These are phyloP conservation scores for Domatiomyces globalis DNA, from an alignment of 2,329 filamentous ascomycete genomes.

Conservation along the genomic window DNA sequence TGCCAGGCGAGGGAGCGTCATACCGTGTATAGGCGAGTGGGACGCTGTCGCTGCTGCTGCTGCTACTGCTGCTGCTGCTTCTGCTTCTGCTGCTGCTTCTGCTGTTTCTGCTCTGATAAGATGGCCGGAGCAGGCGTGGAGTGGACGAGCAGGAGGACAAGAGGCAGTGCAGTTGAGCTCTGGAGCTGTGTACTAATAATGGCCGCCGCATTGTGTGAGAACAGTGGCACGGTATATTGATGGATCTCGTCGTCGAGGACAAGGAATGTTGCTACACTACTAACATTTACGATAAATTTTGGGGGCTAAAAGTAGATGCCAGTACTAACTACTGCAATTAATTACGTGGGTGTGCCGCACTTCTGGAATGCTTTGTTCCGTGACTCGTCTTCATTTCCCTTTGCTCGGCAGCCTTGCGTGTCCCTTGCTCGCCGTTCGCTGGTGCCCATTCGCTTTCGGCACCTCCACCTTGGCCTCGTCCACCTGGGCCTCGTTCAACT, in stretches of 20 bases:
- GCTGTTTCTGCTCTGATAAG: neutral
- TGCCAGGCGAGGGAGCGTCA: constrained; percentile 8
- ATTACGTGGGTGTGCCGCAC: too few species aligned
- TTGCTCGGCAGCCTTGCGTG: neutral
- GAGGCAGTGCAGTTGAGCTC: neutral
- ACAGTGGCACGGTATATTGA: neutral
- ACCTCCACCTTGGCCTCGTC: neutral
- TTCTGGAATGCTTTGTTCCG: too few species aligned
- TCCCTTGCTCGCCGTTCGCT: neutral
- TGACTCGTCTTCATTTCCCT: neutral
- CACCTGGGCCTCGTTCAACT: neutral
- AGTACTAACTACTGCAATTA: neutral
- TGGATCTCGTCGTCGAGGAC: neutral
- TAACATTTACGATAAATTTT: neutral
- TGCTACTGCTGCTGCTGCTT: neutral
- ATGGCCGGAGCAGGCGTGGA: neutral
- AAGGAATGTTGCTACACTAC: neutral
- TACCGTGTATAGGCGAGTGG: constrained; percentile 15
- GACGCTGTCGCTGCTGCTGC: neutral
- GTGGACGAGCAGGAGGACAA: neutral
- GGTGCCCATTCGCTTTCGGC: neutral
- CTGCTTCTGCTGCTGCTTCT: neutral
- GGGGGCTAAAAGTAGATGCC: neutral
- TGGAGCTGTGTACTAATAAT: neutral
- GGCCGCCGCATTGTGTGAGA: neutral